Percentiles rank a stretch among this genome's conserved stretches.
These are phyloP conservation scores for Tetrahymena malaccensis DNA, from an alignment of 73 alveolate genomes.

Conservation along the genomic window DNA sequence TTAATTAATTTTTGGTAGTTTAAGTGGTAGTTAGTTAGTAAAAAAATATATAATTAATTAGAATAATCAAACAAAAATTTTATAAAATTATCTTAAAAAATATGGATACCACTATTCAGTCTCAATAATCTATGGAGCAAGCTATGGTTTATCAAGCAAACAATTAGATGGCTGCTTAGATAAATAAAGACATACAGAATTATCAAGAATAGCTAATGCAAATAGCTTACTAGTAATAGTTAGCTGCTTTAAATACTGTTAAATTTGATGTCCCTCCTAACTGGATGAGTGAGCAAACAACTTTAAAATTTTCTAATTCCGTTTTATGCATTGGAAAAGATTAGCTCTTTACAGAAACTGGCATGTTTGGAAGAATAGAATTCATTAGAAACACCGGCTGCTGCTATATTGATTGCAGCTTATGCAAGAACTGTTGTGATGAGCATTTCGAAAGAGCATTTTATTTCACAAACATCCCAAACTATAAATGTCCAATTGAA, in stretches of 20 bases:
- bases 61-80: background rate
- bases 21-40: background rate
- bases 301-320: background rate
- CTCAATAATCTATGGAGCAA: background rate
- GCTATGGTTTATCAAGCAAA: background rate
- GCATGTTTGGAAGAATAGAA: background rate
- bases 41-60: too few species aligned
- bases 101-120: background rate
- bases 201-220: background rate
- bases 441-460: background rate
- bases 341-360: background rate
- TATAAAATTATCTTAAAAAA: background rate
- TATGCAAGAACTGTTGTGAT: background rate
- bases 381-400: background rate
- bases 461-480: background rate
- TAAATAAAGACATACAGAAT: background rate
- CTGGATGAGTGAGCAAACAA: background rate
- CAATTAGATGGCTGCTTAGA: background rate
- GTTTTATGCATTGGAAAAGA: background rate
- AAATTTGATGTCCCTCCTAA: background rate
- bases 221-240: background rate
- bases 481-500: background rate
- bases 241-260: background rate
- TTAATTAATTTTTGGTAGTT: background rate
- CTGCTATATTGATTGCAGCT: background rate